Evolutionary conservation across 2,329 filamentous ascomycete species (phyloP).

Genomic region (Pseudocercospora eumusae): DNA sequence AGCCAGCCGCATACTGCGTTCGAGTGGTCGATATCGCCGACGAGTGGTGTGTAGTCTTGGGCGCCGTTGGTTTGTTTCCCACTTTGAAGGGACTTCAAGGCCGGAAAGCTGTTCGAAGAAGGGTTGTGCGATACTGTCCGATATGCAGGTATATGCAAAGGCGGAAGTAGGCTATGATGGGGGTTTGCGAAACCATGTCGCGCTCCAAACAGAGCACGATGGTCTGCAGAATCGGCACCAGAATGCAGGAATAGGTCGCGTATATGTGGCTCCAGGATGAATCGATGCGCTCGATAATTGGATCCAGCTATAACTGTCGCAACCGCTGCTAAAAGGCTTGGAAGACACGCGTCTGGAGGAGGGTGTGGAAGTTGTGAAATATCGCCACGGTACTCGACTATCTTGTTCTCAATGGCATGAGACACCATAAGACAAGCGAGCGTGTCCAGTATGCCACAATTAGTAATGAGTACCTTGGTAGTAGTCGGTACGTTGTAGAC

Average conservation of each 20-base stretch:
- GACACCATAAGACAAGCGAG: constrained; percentile 72
- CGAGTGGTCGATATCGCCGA: constrained; percentile 45
- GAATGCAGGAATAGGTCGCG: constrained; percentile 35
- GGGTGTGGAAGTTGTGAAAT: constrained; percentile 51
- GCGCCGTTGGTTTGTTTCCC: constrained; percentile 20
- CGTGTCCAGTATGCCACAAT: constrained; percentile 73
- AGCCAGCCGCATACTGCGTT: constrained; percentile 53
- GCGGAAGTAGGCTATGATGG: constrained; percentile 32
- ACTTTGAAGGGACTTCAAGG: constrained; percentile 41
- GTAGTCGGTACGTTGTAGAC: constrained; percentile 54
- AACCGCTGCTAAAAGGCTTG: constrained; percentile 74
- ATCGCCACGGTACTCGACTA: constrained; percentile 33
- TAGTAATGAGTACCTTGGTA: constrained; percentile 71
- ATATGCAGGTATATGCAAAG: constrained; percentile 47
- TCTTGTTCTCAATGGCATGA: constrained; percentile 48
- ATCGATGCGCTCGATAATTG: constrained; percentile 70
- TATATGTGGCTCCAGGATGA: constrained; percentile 51
- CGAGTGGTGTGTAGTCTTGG: constrained; percentile 18
- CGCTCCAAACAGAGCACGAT: constrained; percentile 31
- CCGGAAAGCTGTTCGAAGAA: constrained; percentile 48
- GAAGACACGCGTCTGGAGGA: constrained; percentile 58
- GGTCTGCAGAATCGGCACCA: constrained; percentile 26
- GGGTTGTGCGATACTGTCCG: constrained; percentile 37
- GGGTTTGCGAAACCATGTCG: constrained; percentile 32
- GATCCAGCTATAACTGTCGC: constrained; percentile 76